Percentiles rank a stretch among this genome's conserved stretches.
Evolutionary conservation across 1,139 yeast genomes (phyloP).

Genomic region (Meyerozyma carpophila): DNA sequence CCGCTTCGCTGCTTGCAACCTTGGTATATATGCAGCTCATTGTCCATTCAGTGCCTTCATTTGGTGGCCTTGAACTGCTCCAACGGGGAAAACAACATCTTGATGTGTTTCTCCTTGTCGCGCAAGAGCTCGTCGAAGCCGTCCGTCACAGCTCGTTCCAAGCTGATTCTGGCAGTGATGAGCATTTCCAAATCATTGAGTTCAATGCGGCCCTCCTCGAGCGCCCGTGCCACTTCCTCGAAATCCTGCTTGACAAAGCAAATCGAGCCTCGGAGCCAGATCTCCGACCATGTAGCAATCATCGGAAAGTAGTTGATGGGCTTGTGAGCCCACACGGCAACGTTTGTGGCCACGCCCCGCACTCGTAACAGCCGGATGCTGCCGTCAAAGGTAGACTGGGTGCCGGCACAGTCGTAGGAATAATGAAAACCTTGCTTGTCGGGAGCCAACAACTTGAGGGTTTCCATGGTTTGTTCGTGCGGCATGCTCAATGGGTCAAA

Average conservation of each 20-base stretch:
- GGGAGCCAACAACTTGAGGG: not conserved
- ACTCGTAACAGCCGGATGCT: not conserved
- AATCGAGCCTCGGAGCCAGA: constrained; percentile 35
- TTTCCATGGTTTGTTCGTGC: not conserved
- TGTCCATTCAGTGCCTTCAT: not conserved
- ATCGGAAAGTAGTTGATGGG: constrained; percentile 31
- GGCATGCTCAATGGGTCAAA: constrained; percentile 1
- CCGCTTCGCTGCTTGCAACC: too few relatives aligned
- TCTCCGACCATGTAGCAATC: constrained; percentile 35
- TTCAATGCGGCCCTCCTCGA: constrained; percentile 23
- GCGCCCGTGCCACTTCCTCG: constrained; percentile 27
- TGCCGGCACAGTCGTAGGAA: constrained; percentile 3
- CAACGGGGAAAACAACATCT: constrained; percentile 28
- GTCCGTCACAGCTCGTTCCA: constrained; percentile 29
- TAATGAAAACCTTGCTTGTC: constrained; percentile 3
- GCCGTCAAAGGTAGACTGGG: constrained; percentile 2
- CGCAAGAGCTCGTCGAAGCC: constrained; percentile 30
- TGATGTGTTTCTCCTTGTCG: constrained; percentile 33
- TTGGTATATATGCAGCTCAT: not conserved
- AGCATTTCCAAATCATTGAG: constrained; percentile 19
- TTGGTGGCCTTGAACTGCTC: not conserved
- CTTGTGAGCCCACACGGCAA: constrained; percentile 38
- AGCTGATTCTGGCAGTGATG: constrained; percentile 29
- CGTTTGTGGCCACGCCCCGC: constrained; percentile 3
- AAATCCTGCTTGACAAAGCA: constrained; percentile 35